Evolutionary conservation across 1,284 basidiomycete species (phyloP), one percentile per base, ranked within the genome.

Genomic region (Lignosus rhinocerotis): DNA sequence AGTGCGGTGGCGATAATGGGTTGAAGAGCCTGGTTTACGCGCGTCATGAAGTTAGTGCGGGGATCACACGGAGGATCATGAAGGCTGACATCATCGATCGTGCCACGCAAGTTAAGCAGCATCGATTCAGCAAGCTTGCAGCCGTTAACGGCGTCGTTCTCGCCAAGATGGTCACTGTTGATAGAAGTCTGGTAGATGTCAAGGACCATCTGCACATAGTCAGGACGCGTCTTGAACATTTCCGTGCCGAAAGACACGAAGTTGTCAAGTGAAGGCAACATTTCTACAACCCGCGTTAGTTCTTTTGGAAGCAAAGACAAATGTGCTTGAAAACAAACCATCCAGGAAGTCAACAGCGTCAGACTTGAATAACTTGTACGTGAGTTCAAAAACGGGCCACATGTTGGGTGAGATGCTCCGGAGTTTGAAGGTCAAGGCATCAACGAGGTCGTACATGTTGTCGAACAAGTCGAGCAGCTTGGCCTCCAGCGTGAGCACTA

Each of bases 201-300:
- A 53, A 95, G 75, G 32, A 91, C 74, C 85, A 93, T 93, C 65
- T 85, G 81, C 68, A 87, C 83, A 75, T 96, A 94, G 65, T 93
- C 90, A 0, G 83, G 73, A 51, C 85, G 86, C 34, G 81, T 70
- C 67, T 88, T 87, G 73, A 96, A 88, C 12, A 86, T 76, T 12
- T 93, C 90, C 17, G 84, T 80, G 10, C 94, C 94, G 69, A 88
- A 96, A 12, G 90, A 92, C 53, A 96, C 80, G 72, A 94, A 93
- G 78, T 96, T 96, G 78, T 95, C 93, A 55, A 96, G 75, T 3
- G 90, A 87, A 8, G 92, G 90, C 44, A 94, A 80, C 92, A 95
- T 95, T 72, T 96, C 94, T 90, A 30, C 31, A n/a, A 17, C 19
- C 31, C 39, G 51, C n/a, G n/a, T 61, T 39, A 45, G 36, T 2